phyloP scores from a whole-genome alignment of 2,329 filamentous ascomycete species.

The Cercospora canescens region DNA sequence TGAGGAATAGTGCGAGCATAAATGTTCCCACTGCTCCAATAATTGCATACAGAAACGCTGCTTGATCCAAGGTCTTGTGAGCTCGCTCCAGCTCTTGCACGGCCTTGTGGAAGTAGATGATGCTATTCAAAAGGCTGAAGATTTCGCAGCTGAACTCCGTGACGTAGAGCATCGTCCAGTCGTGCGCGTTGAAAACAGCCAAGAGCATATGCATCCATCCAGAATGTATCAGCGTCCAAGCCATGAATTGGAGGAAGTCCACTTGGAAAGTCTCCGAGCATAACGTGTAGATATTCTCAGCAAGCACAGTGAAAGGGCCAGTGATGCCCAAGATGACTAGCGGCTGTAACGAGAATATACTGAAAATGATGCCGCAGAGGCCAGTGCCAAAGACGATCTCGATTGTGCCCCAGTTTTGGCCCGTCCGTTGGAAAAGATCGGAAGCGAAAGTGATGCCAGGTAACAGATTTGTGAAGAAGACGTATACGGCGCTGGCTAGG shows the following conservation, averaged over 20 bases:
- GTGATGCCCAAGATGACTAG: slow-evolving; percentile 67
- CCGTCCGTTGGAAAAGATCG: slow-evolving; percentile 63
- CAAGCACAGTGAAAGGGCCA: slow-evolving; percentile 66
- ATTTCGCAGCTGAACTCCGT: slow-evolving; percentile 67
- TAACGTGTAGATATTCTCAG: slow-evolving; percentile 64
- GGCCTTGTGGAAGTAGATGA: slow-evolving; percentile 66
- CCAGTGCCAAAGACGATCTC: slow-evolving; percentile 68
- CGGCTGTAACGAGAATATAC: slow-evolving; percentile 61
- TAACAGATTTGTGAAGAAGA: slow-evolving; percentile 67
- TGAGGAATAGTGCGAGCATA: slow-evolving; percentile 61
- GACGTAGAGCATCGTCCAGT: slow-evolving; percentile 71
- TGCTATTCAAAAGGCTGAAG: slow-evolving; percentile 65
- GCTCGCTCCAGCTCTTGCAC: slow-evolving; percentile 64
- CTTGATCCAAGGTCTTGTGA: slow-evolving; percentile 57
- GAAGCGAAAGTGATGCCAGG: slow-evolving; percentile 68
- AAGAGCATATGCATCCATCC: slow-evolving; percentile 66
- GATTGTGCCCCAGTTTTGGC: slow-evolving; percentile 64
- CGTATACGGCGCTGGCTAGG: slow-evolving; percentile 63
- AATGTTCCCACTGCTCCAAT: slow-evolving; percentile 66
- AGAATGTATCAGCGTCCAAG: slow-evolving; percentile 66
- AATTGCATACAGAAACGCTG: slow-evolving; percentile 64
- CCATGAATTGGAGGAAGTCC: slow-evolving; percentile 66
- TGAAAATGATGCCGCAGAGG: slow-evolving; percentile 63
- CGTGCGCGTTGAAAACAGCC: slow-evolving; percentile 66
- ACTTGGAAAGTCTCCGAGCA: slow-evolving; percentile 58